phyloP scores from a whole-genome alignment of 306 rosid genomes.

The Gastrolobium villosum region DNA sequence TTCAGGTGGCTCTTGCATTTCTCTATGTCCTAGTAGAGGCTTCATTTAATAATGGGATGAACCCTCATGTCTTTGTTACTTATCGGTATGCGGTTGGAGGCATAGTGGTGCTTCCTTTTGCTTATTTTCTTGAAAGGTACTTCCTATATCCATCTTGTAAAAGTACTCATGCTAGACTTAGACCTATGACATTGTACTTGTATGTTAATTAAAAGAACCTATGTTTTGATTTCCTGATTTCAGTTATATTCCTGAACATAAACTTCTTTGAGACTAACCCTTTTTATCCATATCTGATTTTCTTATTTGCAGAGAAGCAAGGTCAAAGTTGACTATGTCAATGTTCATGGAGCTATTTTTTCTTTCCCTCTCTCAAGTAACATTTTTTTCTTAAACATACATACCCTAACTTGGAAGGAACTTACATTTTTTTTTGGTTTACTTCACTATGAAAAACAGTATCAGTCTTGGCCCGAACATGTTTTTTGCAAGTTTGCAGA shows the following conservation, averaged over 20 bases:
- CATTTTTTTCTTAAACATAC: not conserved
- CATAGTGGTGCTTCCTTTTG: conserved; percentile 55
- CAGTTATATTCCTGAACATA: not conserved
- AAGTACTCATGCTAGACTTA: not conserved
- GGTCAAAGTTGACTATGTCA: conserved; percentile 56
- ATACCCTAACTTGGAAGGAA: not conserved
- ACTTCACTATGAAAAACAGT: conserved; percentile 43
- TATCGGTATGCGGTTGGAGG: conserved; percentile 56
- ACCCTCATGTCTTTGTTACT: conserved; percentile 61
- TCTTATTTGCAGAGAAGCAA: conserved; percentile 51
- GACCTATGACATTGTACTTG: not conserved
- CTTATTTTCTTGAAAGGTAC: conserved; percentile 65
- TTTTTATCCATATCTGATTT: not conserved
- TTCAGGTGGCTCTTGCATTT: conserved; percentile 43
- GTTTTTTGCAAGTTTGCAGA: conserved; percentile 55
- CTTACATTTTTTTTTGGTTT: conserved; percentile 28
- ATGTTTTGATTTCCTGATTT: not conserved
- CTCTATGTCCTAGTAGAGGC: conserved; percentile 55
- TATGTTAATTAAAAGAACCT: not conserved
- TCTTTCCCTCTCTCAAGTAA: conserved; percentile 39
- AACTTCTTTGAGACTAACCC: not conserved
- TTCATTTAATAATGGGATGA: conserved; percentile 58
- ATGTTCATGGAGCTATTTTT: conserved; percentile 58
- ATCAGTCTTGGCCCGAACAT: conserved; percentile 52
- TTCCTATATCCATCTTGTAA: not conserved